Conservation (phyloP, 2,329 filamentous ascomycete species). For the Amphichorda felina region DNA sequence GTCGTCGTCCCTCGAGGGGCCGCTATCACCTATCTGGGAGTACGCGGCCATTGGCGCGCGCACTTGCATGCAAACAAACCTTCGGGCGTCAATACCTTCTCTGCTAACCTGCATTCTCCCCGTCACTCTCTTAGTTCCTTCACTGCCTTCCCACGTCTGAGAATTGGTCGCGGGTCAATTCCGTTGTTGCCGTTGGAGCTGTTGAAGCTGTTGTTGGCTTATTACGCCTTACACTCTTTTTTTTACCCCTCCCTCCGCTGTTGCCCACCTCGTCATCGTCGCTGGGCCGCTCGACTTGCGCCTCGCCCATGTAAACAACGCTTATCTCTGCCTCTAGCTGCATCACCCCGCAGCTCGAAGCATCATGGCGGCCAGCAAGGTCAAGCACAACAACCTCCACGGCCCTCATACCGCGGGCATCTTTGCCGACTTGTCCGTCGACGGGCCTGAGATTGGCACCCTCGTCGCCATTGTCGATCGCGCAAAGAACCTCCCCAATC, state of each 20-base stretch:
- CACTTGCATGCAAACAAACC: too few relatives aligned
- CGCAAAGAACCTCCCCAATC: constrained; percentile 92
- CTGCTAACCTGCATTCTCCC: background rate
- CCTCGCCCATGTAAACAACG: constrained; percentile 3
- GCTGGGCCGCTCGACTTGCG: background rate
- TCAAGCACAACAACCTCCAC: constrained; percentile 42
- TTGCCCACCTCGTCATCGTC: background rate
- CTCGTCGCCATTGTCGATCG: constrained; percentile 86
- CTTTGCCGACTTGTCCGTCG: constrained; percentile 85
- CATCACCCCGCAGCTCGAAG: constrained; percentile 1
- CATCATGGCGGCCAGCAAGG: constrained; percentile 30
- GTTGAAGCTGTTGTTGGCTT: too few relatives aligned
- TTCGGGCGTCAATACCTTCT: background rate
- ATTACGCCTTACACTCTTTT: background rate
- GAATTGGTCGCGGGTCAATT: too few relatives aligned
- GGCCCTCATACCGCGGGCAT: constrained; percentile 80
- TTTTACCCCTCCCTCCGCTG: background rate
- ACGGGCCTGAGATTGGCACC: constrained; percentile 88
- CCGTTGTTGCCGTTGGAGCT: too few relatives aligned
- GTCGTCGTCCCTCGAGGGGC: too few relatives aligned
- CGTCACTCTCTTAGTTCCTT: background rate
- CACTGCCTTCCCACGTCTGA: too few relatives aligned
- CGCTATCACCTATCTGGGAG: too few relatives aligned
- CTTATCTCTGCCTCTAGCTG: background rate
- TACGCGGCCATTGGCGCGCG: too few relatives aligned